Evolutionary conservation across 441 rosid genomes (phyloP), one percentile per base, ranked within the genome.

Genomic region (Jatropha multifida): DNA sequence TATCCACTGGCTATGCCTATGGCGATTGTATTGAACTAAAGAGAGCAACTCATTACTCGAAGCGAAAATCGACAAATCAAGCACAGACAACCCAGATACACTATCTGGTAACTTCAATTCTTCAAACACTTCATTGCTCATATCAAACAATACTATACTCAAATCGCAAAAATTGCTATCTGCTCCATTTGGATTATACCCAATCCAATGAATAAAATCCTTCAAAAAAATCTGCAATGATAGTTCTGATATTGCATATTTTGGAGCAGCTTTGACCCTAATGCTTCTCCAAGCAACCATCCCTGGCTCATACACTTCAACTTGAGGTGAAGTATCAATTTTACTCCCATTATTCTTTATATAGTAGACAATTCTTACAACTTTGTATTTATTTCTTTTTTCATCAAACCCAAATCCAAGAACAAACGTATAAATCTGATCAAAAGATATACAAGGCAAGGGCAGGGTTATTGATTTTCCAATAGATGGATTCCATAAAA

Each of bases 361-460:
- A 11, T 40, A 20, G 27, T 75, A 75, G 23, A 80, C 83, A 59
- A 77, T 49, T 74, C 73, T 80, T 27, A 81, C 75, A 38, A 76
- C 75, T 68, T 81, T 78, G 52, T 81, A 65, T 1, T 75, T 77
- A 20, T 59, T 41, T 0, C 48, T 58, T 23, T 68, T 78, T 3
- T 49, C 9, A 65, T 76, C 75, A 20, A 78, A 81, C 4, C 84
- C 84, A n/a, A 81, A 81, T 32, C 84, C 84, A 27, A 68, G 71
- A 69, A 51, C 64, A 23, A 69, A 62, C 71, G 51, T 67, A 62
- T 59, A 67, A 13, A 58, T 18, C 1, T 46, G 67, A 60, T 75
- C 61, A 44, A 42, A 61, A n/a, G 5, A 11, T n/a, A 67, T 13
- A 62, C 40, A 37, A 20, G 56, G 76, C 3, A 18, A 2, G n/a